Evolutionary conservation across 2,329 filamentous ascomycete species (phyloP).

Genomic region (Fusarium pseudocircinatum): DNA sequence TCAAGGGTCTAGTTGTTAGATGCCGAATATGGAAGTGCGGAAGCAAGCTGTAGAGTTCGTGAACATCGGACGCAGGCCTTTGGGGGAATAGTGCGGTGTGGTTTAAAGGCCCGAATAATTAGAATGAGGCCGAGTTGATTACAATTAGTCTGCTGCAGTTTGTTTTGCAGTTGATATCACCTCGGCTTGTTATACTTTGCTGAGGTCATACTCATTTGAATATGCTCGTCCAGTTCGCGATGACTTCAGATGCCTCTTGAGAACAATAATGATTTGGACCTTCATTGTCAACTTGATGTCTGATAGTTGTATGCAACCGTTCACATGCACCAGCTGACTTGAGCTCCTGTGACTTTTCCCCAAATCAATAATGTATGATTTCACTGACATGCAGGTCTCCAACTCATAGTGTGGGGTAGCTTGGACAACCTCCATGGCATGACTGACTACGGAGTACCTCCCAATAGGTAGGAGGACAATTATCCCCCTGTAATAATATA

Average conservation of each 20-base stretch:
- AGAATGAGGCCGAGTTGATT: slow-evolving; percentile 31
- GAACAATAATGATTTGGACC: background rate
- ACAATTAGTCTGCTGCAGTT: slow-evolving; percentile 6
- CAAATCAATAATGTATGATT: background rate
- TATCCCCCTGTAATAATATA: background rate
- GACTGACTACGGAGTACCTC: background rate
- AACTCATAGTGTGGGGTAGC: slow-evolving; percentile 3
- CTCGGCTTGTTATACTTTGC: background rate
- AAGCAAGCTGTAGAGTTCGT: slow-evolving; percentile 20
- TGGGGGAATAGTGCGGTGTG: slow-evolving; percentile 38
- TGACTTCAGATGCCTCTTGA: background rate
- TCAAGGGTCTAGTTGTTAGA: slow-evolving; percentile 9
- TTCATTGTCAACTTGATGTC: background rate
- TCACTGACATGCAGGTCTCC: background rate
- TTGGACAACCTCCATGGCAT: background rate
- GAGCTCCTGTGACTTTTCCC: background rate
- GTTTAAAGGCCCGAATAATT: slow-evolving; percentile 42
- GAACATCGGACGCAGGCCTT: slow-evolving; percentile 25
- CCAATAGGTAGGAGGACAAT: background rate
- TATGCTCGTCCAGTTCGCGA: background rate
- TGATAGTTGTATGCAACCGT: background rate
- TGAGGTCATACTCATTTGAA: background rate
- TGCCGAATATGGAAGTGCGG: slow-evolving; percentile 35
- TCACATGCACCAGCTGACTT: background rate
- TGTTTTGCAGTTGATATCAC: slow-evolving; percentile 12